These are phyloP conservation scores for Solanum sejunctum DNA, from an alignment of 257 asterid genomes.

Conservation along the genomic window DNA sequence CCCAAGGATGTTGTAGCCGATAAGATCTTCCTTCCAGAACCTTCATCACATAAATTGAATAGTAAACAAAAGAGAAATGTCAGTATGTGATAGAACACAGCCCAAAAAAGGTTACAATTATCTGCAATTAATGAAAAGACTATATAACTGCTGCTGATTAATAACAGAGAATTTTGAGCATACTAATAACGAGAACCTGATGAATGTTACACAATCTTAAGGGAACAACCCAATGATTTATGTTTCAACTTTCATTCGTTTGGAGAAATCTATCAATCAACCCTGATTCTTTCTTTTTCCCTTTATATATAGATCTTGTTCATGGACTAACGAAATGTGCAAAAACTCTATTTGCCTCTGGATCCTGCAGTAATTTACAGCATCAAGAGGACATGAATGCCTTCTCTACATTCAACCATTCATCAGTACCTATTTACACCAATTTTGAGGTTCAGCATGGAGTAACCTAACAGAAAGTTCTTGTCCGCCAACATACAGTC, in stretches of 20 bases:
- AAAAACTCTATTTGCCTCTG: background rate
- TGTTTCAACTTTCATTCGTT: background rate
- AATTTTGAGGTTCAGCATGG: background rate
- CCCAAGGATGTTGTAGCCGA: conserved; percentile 32
- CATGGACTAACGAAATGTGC: background rate
- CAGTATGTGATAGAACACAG: background rate
- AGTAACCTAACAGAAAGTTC: background rate
- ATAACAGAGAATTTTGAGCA: background rate
- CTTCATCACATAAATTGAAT: conserved; percentile 12
- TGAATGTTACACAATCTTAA: background rate
- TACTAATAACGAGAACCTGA: background rate
- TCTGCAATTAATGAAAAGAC: background rate
- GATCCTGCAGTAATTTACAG: background rate
- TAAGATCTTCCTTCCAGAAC: conserved; percentile 38
- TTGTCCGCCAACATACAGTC: background rate
- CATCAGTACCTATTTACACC: background rate
- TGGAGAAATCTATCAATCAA: background rate
- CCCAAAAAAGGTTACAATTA: background rate
- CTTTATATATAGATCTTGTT: background rate
- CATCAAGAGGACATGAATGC: background rate
- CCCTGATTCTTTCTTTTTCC: background rate
- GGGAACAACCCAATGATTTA: background rate
- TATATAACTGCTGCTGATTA: background rate
- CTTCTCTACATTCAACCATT: background rate
- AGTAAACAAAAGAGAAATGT: background rate